Evolutionary conservation across 2,329 filamentous ascomycete species (phyloP), one percentile per base, ranked within the genome.

Genomic region (Epichloe sylvatica): DNA sequence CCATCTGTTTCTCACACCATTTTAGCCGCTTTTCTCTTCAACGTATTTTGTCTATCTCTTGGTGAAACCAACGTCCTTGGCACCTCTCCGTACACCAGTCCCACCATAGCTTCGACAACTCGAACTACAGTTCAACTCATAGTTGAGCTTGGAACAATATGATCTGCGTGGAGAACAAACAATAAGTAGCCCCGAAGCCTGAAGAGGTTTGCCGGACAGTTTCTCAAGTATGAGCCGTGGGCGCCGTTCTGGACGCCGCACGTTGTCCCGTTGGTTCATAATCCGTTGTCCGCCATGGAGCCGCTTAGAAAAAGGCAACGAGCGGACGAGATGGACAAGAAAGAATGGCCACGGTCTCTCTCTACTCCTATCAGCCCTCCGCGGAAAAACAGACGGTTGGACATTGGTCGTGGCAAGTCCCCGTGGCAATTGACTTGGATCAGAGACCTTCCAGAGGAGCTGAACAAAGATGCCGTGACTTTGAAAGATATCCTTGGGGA

Each of bases 371-470:
- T 77, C 46, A 77, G 73, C 46, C 75, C 75, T 30, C 72, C 73
- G 1, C 59, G 43, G 40, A 71, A 65, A 53, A 67, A 55, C 50
- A 59, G 52, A 19, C 55, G 57, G 7, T 51, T 49, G 1, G 19
- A 45, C 6, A 6, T 54, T 17, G 25, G 53, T 33, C 30, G 60
- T 1, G 58, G 79, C 23, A 61, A 66, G 2, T 90, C 86, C 1
- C 86, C 86, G 0, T 77, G 90, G 55, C 79, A 80, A 51, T 75
- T 92, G 13, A 90, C 84, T 0, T 74, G 72, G 52, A 82, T 92
- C 49, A 71, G 70, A 30, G 83, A 85, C 56, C 68, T 90, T 0
- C 70, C 79, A 2, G 63, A 70, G 2, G 62, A 67, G 1, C 65
- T 67, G 53, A 92, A 94, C 66, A 66, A 70, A 23, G 84, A 84